A percentile compares a stretch with the other conserved stretches of the same genome.
Evolutionary conservation across 352 stramenopile species (phyloP).

Genomic region (Pythium insidiosum): DNA sequence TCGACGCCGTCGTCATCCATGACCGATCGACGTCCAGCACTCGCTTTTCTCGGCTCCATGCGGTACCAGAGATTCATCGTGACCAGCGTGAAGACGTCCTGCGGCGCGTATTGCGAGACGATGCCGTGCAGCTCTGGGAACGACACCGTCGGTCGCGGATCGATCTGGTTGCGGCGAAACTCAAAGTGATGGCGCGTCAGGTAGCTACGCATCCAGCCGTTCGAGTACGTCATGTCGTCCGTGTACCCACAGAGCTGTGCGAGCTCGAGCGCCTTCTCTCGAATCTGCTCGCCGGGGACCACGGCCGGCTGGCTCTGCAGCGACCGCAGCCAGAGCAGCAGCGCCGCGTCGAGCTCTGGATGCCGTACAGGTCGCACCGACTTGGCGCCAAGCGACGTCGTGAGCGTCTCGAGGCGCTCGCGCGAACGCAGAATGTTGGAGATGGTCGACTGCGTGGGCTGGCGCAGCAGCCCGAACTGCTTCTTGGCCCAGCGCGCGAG

Average conservation of each 20-base stretch:
- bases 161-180: constrained; percentile 18
- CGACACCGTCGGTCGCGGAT: constrained; percentile 1
- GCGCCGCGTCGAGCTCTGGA: constrained; percentile 34
- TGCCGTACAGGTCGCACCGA: constrained; percentile 35
- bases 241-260: constrained; percentile 28
- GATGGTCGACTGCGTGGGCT: constrained; percentile 65
- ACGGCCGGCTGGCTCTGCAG: constrained; percentile 17
- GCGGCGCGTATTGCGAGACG: constrained; percentile 5
- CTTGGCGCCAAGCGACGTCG: constrained; percentile 32
- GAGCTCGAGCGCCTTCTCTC: constrained; percentile 22
- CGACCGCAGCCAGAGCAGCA: constrained; percentile 36
- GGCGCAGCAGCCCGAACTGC: constrained; percentile 83
- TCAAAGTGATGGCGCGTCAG: constrained; percentile 44
- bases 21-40: background rate
- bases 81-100: constrained; percentile 15
- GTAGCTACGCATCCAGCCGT: constrained; percentile 54
- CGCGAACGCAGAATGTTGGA: constrained; percentile 47
- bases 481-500: constrained; percentile 94
- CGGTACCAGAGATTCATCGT: constrained; percentile 13
- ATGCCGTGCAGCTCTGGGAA: background rate
- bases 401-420: constrained; percentile 31
- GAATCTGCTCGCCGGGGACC: constrained; percentile 26
- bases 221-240: constrained; percentile 41
- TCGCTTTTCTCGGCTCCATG: constrained; percentile 8
- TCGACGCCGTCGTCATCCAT: background rate